These are phyloP conservation scores for Mycena albidolilacea DNA, from an alignment of 768 basidiomycete species.

Conservation along the genomic window DNA sequence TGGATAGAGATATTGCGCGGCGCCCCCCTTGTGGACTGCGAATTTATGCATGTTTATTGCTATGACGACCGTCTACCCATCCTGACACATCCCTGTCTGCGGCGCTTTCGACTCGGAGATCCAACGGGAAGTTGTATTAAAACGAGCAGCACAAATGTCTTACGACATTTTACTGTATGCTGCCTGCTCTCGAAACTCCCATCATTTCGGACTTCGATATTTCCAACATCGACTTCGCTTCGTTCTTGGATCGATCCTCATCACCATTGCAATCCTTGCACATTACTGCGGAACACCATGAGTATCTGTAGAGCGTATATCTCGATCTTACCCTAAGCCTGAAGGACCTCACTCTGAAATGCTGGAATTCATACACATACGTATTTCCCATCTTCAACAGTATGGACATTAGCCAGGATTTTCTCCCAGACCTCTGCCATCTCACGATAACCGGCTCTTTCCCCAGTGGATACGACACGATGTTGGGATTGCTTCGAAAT, in stretches of 20 bases:
- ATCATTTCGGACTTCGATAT: neutral
- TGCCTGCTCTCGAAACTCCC: conserved; percentile 18
- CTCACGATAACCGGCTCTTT: neutral
- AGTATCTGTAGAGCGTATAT: neutral
- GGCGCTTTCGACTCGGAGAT: conserved; percentile 14
- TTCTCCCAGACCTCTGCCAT: neutral
- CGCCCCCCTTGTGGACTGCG: conserved; percentile 2
- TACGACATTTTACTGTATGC: conserved; percentile 9
- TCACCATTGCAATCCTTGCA: neutral
- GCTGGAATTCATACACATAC: neutral
- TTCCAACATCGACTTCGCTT: neutral
- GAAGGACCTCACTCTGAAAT: neutral
- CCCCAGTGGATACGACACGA: neutral
- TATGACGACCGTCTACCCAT: too few relatives aligned
- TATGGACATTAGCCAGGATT: neutral
- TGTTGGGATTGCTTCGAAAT: neutral
- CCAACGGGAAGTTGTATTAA: too few relatives aligned
- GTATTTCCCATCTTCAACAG: neutral
- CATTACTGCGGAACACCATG: neutral
- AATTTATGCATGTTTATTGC: neutral
- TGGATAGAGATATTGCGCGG: neutral
- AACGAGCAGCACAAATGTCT: neutral
- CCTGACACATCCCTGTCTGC: neutral
- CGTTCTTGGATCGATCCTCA: neutral
- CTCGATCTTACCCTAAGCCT: neutral